A percentile compares a stretch with the other conserved stretches of the same genome.
Evolutionary conservation across 805 yeast genomes (phyloP).

Genomic region (Wickerhamiella lipophila): DNA sequence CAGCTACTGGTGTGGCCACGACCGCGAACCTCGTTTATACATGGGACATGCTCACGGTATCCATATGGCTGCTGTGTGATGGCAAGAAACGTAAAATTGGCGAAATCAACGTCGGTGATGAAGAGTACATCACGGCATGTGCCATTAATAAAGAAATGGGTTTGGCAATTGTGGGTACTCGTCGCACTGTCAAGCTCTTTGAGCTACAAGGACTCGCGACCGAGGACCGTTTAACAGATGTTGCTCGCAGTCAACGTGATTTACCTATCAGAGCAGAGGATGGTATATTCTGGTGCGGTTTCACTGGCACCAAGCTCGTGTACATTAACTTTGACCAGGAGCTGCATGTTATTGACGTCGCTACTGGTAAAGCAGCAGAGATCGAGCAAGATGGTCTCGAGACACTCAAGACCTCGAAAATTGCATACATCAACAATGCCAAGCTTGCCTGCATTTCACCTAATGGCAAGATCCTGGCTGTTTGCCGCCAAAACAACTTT

Average conservation of each 20-base stretch:
- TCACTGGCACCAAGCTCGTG: slow-evolving; percentile 14
- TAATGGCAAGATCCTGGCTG: slow-evolving; percentile 36
- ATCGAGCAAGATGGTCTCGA: slow-evolving; percentile 7
- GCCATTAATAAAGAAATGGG: slow-evolving; percentile 53
- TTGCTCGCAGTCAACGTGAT: slow-evolving; percentile 20
- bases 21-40: slow-evolving; percentile 45
- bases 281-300: slow-evolving; percentile 1
- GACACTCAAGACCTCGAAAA: background rate
- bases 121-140: slow-evolving; percentile 64
- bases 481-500: slow-evolving; percentile 53
- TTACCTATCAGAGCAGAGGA: slow-evolving; percentile 12
- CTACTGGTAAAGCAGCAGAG: slow-evolving; percentile 5
- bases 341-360: slow-evolving; percentile 19
- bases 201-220: slow-evolving; percentile 40
- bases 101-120: slow-evolving; percentile 47
- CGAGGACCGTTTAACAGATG: slow-evolving; percentile 33
- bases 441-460: slow-evolving; percentile 40
- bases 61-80: slow-evolving; percentile 55
- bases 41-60: slow-evolving; percentile 75
- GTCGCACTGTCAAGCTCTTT: slow-evolving; percentile 56
- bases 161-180: slow-evolving; percentile 58
- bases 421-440: slow-evolving; percentile 36
- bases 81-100: slow-evolving; percentile 43
- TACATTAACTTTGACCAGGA: slow-evolving; percentile 23
- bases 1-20: slow-evolving; percentile 31